Evolutionary conservation across 305 asterid genomes (phyloP).

Genomic region (Withania somnifera): DNA sequence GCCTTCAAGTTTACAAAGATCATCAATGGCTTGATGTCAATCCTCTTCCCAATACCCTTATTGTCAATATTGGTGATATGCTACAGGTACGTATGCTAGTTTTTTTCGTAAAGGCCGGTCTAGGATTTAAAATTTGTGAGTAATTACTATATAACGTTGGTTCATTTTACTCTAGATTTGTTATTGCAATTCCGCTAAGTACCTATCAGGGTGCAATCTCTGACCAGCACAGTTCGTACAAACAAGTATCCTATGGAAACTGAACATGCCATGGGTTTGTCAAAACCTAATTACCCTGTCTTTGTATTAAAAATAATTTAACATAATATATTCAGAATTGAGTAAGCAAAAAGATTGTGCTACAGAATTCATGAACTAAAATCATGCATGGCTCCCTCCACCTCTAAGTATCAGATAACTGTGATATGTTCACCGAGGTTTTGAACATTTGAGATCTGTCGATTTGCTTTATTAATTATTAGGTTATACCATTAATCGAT

Average conservation of each 20-base stretch:
- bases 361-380: no score
- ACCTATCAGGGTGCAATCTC: no score
- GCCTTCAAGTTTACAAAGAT: constrained; percentile 53
- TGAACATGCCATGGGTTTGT: not conserved
- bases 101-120: no score
- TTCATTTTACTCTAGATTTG: no score
- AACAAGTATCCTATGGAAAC: no score
- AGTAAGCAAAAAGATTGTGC: no score
- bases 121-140: not conserved
- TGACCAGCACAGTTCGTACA: no score
- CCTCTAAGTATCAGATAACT: not conserved
- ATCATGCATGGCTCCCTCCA: no score
- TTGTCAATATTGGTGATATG: constrained; percentile 80
- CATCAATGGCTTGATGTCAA: constrained; percentile 49
- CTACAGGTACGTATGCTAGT: constrained; percentile 39
- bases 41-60: constrained; percentile 42
- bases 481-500: not conserved
- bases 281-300: not conserved
- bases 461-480: not conserved
- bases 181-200: no score
- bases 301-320: not conserved
- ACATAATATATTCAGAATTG: not conserved
- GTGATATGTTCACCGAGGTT: no score
- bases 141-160: not conserved
- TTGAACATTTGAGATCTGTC: no score